Evolutionary conservation across 2,329 filamentous ascomycete species (phyloP).

Genomic region (Amylocarpus encephaloides): DNA sequence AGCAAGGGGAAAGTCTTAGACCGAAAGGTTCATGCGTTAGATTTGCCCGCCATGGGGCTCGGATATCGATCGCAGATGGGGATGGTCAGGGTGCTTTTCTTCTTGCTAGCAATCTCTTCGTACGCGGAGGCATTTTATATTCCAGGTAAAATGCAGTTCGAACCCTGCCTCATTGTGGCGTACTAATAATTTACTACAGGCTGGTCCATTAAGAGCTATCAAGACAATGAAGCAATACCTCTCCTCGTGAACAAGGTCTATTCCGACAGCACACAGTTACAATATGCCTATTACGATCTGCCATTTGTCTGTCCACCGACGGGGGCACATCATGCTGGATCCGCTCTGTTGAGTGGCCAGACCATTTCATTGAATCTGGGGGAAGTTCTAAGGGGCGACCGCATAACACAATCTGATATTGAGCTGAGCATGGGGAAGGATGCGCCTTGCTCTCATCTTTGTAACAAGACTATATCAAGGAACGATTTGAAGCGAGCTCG

Average conservation of each 20-base stretch:
- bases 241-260: constrained; percentile 91
- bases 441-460: constrained; percentile 65
- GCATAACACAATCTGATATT: constrained; percentile 79
- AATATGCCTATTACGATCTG: constrained; percentile 84
- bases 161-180: background rate
- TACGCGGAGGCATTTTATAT: constrained; percentile 71
- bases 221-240: constrained; percentile 68
- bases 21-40: background rate
- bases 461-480: constrained; percentile 59
- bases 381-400: constrained; percentile 79
- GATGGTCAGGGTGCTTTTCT: constrained; percentile 39
- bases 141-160: constrained; percentile 55
- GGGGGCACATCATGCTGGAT: constrained; percentile 57
- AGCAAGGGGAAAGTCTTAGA: no score
- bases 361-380: constrained; percentile 78
- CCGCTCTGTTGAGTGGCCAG: constrained; percentile 66
- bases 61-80: constrained; percentile 29
- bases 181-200: constrained; percentile 40
- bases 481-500: constrained; percentile 61
- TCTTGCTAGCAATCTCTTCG: constrained; percentile 39
- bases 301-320: constrained; percentile 81
- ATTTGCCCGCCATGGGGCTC: constrained; percentile 15
- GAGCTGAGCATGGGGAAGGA: constrained; percentile 73
- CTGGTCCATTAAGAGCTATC: constrained; percentile 77
- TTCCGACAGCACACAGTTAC: constrained; percentile 82